Conservation (phyloP, 441 rosid species). For the Jatropha multifida region DNA sequence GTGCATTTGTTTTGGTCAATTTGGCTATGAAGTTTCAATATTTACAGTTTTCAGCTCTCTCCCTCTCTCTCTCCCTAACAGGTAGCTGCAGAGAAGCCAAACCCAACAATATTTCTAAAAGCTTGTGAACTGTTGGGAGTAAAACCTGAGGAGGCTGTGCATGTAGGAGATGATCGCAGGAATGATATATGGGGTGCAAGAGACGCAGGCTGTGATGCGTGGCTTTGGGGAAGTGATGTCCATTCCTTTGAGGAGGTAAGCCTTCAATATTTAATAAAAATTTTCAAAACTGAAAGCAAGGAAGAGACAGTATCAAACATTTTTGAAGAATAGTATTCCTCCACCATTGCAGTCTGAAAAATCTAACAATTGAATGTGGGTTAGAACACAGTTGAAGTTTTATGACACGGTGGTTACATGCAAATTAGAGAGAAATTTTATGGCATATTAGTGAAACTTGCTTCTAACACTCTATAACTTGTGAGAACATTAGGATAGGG, state of each 20-base stretch:
- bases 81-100: slow-evolving; percentile 98
- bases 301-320: neutral
- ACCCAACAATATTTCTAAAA: slow-evolving; percentile 87
- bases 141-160: slow-evolving; percentile 89
- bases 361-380: neutral
- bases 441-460: no score
- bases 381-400: neutral
- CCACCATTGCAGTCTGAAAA: neutral
- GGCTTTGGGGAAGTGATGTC: slow-evolving; percentile 98
- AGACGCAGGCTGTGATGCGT: slow-evolving; percentile 96
- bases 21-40: neutral
- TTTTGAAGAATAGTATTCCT: neutral
- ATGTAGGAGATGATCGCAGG: slow-evolving; percentile 96
- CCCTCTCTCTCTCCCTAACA: slow-evolving; percentile 24
- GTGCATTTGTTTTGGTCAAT: neutral
- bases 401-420: neutral
- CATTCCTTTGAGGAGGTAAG: slow-evolving; percentile 77
- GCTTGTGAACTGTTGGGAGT: slow-evolving; percentile 86
- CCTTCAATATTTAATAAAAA: slow-evolving; percentile 1
- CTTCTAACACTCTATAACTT: no score
- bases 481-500: no score
- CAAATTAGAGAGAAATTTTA: neutral
- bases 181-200: slow-evolving; percentile 98
- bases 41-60: neutral
- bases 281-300: neutral